Base-by-base conservation (phyloP, 2,329 filamentous ascomycete species). In the Fusarium marasasianum region DNA sequence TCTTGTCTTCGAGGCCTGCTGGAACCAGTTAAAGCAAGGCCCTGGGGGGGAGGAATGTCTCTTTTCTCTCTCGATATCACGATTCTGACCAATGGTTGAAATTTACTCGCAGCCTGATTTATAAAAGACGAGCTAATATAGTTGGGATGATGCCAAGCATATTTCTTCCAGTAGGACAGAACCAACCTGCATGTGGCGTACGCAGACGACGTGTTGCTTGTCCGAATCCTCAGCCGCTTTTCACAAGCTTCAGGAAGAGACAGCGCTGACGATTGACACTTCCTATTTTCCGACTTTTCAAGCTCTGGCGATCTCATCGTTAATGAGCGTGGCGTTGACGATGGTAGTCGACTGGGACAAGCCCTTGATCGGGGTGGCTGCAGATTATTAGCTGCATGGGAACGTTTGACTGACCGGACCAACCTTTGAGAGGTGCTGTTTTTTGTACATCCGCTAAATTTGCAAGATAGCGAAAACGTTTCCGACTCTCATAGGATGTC, bases 291-390 rank as follows among this genome's bases (percentile, higher is more conserved):
- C 2, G 29, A 10, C 15, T 14, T 4, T 18, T 11, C 15, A 14
- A 8, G 4, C 22, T 15, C 8, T 14, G 3, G 15, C 8, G 2
- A n/a, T 18, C 15, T 4, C 2, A 20, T 2, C 15, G 22, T 4
- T 24, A 11, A 12, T 14, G 22, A 35, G 24, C 6, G 17, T 20
- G 22, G 48, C 31, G 31, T 35, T 35, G 22, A 20, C 12, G 12
- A 35, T 8, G 12, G 22, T 14, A 35, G 15, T 24, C 24, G n/a
- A 51, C n/a, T 15, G 31, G 12, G n/a, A 35, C 12, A 20, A 24
- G n/a, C 2, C n/a, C 12, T 15, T 35, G 13, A 24, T 26, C 31
- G n/a, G 31, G n/a, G 22, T 11, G 12, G 48, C 48, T 51, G 48
- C n/a, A 51, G n/a, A 35, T 15, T 10, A 51, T 18, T 24, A 51